These are phyloP conservation scores for Ulota crispa DNA, from an alignment of 225 moss, liverwort and hornwort genomes.

Conservation along the genomic window DNA sequence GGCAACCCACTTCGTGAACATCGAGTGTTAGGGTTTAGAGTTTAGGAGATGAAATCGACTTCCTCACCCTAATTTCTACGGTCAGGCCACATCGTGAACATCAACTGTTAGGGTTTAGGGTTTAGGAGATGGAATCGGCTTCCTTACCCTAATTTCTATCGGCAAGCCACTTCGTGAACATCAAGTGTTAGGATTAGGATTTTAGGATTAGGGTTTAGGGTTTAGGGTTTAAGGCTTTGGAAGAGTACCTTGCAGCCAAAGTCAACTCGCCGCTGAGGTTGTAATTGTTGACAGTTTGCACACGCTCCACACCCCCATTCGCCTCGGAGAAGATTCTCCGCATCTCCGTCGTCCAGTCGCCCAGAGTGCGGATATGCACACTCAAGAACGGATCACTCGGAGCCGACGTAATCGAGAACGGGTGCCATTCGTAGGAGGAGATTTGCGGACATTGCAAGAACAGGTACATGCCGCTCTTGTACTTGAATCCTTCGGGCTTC, in stretches of 20 bases:
- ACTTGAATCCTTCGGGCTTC: conserved; percentile 81
- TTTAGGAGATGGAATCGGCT: not conserved
- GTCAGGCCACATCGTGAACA: too few relatives aligned
- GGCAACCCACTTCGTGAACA: not conserved
- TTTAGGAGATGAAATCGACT: too few relatives aligned
- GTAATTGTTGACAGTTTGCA: conserved; percentile 74
- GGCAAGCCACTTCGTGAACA: not conserved
- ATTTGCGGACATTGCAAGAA: conserved; percentile 88
- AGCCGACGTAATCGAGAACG: conserved; percentile 97
- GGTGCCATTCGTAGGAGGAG: conserved; percentile 97
- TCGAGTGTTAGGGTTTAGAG: not conserved
- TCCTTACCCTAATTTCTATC: not conserved
- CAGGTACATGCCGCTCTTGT: conserved; percentile 99
- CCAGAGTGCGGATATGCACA: conserved; percentile 91
- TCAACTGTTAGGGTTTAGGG: too few relatives aligned
- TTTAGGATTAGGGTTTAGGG: not conserved
- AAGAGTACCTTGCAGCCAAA: conserved; percentile 58
- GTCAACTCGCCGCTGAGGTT: conserved; percentile 89
- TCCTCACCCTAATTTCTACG: too few relatives aligned
- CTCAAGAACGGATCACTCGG: conserved; percentile 88
- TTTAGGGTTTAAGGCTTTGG: not conserved
- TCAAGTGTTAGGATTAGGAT: not conserved
- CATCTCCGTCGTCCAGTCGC: conserved; percentile 90
- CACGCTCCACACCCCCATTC: conserved; percentile 65
- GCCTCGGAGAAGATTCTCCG: conserved; percentile 68